Percentiles rank a stretch among this genome's conserved stretches.
Conservation (phyloP, 169 alveolate species). For the Condylostoma magnum region DNA sequence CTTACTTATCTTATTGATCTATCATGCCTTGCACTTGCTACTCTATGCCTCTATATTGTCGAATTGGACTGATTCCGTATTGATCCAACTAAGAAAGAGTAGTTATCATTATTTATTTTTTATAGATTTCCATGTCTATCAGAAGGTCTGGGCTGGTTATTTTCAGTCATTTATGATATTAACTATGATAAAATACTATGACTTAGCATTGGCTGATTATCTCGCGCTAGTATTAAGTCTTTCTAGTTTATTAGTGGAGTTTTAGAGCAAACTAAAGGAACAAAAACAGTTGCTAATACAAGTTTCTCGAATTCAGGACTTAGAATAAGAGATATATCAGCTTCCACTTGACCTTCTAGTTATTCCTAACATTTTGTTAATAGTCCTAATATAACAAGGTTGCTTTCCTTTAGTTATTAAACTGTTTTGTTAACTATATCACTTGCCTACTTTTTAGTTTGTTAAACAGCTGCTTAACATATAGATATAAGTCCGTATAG, state of each 20-base stretch:
- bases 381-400: neutral
- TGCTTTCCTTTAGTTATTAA: neutral
- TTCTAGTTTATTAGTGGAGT: constrained; percentile 8
- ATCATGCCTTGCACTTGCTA: too few species aligned
- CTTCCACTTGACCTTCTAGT: neutral
- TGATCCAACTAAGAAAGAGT: too few species aligned
- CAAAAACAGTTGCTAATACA: constrained; percentile 5
- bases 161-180: too few species aligned
- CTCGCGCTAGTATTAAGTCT: constrained; percentile 9
- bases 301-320: neutral
- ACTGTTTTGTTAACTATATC: neutral
- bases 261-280: constrained; percentile 1
- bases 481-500: constrained; percentile 13
- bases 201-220: too few species aligned
- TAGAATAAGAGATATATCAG: neutral
- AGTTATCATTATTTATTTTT: too few species aligned
- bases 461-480: neutral
- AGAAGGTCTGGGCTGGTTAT: too few species aligned
- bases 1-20: too few species aligned
- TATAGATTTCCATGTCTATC: too few species aligned
- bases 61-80: too few species aligned
- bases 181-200: too few species aligned
- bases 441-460: neutral
- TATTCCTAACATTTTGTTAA: neutral
- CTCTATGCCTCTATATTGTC: too few species aligned